Percentiles rank a stretch among this genome's conserved stretches.
Conservation (phyloP, 129 eudicot genomes). For the Flaveria sonorensis region DNA sequence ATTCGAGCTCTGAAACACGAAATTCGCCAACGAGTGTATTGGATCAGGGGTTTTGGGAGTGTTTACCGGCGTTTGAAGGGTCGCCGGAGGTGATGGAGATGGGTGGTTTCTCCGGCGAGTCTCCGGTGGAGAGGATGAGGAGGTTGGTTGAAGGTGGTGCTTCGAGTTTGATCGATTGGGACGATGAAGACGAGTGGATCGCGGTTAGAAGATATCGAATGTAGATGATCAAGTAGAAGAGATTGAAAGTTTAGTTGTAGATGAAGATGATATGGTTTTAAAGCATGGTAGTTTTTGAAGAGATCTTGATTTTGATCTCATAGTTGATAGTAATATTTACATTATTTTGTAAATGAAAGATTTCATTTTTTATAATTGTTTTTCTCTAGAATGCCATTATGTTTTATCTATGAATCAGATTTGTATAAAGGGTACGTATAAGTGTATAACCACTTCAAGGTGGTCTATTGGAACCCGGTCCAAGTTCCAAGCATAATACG, state of each 20-base stretch:
- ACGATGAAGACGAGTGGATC: conserved; percentile 64
- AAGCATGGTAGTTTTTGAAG: conserved; percentile 25
- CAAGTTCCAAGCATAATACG: no score
- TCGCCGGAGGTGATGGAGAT: conserved; percentile 14
- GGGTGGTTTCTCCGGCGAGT: conserved; percentile 25
- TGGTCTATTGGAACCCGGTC: no score
- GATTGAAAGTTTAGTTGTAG: conserved; percentile 28
- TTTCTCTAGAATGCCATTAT: neutral
- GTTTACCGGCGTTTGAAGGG: conserved; percentile 40
- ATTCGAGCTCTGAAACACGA: conserved; percentile 24
- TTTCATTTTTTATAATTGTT: conserved; percentile 16
- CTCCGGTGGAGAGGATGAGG: conserved; percentile 51
- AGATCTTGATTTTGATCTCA: conserved; percentile 24
- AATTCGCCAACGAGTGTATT: conserved; percentile 69
- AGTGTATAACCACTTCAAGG: no score
- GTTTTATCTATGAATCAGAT: no score
- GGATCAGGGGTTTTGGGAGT: conserved; percentile 78
- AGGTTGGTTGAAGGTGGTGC: conserved; percentile 36
- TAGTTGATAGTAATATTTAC: conserved; percentile 30
- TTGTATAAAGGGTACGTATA: no score
- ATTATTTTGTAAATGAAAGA: conserved; percentile 7
- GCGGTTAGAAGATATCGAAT: conserved; percentile 45
- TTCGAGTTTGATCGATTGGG: conserved; percentile 47
- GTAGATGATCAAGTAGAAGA: conserved; percentile 35
- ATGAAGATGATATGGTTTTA: conserved; percentile 33